phyloP scores from a whole-genome alignment of 169 alveolate genomes.

The Pseudocohnilembus persalinus region DNA sequence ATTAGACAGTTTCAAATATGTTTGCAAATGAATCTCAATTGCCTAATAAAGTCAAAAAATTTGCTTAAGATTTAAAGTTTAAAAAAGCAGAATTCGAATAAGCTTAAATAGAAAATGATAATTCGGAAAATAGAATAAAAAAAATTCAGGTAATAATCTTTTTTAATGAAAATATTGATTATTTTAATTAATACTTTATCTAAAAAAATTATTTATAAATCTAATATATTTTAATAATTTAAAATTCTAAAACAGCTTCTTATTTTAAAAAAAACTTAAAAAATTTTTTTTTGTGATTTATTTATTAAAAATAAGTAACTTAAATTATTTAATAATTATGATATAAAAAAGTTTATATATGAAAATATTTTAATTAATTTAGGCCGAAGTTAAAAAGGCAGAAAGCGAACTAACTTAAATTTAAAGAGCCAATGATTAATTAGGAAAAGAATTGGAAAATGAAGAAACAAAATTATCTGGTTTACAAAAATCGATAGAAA shows the following conservation, averaged over 20 bases:
- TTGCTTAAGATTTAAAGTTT: slow-evolving; percentile 21
- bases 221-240: too few relatives aligned
- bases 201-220: too few relatives aligned
- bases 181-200: too few relatives aligned
- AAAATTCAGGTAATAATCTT: slow-evolving; percentile 17
- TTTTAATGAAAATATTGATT: too few relatives aligned
- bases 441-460: slow-evolving; percentile 1
- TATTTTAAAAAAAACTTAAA: too few relatives aligned
- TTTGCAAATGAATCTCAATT: slow-evolving; percentile 25
- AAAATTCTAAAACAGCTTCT: too few relatives aligned
- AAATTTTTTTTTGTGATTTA: too few relatives aligned
- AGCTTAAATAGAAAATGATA: slow-evolving; percentile 36
- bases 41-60: slow-evolving; percentile 28
- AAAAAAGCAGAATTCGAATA: slow-evolving; percentile 23
- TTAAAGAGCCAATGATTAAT: slow-evolving; percentile 18
- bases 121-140: background rate
- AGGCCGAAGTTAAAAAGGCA: slow-evolving; percentile 24
- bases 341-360: too few relatives aligned
- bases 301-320: too few relatives aligned
- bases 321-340: too few relatives aligned
- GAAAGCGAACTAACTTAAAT: slow-evolving; percentile 33
- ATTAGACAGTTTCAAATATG: slow-evolving; percentile 37
- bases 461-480: background rate
- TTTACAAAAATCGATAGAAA: too few relatives aligned
- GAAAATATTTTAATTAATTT: too few relatives aligned